phyloP scores from a whole-genome alignment of 805 yeast genomes.

The Wickerhamomyces chambardii region DNA sequence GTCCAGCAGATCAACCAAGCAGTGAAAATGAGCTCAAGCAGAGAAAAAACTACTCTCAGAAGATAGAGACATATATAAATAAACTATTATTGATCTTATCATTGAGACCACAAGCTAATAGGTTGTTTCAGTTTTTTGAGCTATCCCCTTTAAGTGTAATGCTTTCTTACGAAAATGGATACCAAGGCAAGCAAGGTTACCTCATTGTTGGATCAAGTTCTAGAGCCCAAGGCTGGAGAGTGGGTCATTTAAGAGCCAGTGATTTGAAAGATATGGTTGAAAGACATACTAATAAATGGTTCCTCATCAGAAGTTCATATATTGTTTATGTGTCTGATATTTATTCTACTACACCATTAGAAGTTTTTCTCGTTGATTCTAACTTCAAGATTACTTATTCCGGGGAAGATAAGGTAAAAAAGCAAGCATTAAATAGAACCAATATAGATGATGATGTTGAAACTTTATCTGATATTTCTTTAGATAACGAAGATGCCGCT shows the following conservation, averaged over 20 bases:
- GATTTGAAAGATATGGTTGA: slow-evolving; percentile 83
- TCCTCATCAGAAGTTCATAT: slow-evolving; percentile 76
- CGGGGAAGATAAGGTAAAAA: slow-evolving; percentile 23
- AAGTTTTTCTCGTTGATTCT: slow-evolving; percentile 83
- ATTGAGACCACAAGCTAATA: slow-evolving; percentile 73
- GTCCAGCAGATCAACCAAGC: neutral
- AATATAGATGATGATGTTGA: slow-evolving; percentile 27
- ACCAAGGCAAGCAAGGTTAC: slow-evolving; percentile 84
- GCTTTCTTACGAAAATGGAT: slow-evolving; percentile 73
- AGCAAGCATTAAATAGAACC: slow-evolving; percentile 4
- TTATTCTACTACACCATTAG: slow-evolving; percentile 80
- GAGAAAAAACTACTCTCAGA: slow-evolving; percentile 21
- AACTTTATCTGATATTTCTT: slow-evolving; percentile 20
- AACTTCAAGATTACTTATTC: slow-evolving; percentile 51
- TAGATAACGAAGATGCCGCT: slow-evolving; percentile 15
- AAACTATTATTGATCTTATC: slow-evolving; percentile 49
- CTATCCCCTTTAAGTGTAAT: slow-evolving; percentile 82
- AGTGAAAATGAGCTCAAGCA: neutral
- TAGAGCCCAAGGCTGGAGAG: slow-evolving; percentile 91
- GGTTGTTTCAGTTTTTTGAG: slow-evolving; percentile 81
- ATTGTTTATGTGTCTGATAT: slow-evolving; percentile 81
- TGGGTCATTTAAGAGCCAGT: slow-evolving; percentile 72
- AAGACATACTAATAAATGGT: slow-evolving; percentile 91
- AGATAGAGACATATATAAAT: slow-evolving; percentile 59
- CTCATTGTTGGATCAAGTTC: slow-evolving; percentile 77